These are phyloP conservation scores for Gyrodon lividus DNA, from an alignment of 768 basidiomycete species.

Conservation along the genomic window DNA sequence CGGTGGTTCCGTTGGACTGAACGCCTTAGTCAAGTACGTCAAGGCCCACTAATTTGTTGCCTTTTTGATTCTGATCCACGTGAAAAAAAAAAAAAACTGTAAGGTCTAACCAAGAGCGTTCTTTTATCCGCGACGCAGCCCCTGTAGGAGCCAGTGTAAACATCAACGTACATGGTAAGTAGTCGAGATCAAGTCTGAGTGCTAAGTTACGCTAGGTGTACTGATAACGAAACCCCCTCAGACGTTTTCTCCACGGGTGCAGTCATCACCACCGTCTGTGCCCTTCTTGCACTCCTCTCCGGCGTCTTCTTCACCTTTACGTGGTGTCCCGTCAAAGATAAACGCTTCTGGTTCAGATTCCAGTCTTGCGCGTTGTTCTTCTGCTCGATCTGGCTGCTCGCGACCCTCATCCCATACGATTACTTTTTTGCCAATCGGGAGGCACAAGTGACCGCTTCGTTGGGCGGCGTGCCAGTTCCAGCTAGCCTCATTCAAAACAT, in stretches of 20 bases:
- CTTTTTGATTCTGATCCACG: background rate
- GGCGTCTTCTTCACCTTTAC: conserved; percentile 28
- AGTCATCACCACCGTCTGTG: conserved; percentile 36
- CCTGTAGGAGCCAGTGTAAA: conserved; percentile 8
- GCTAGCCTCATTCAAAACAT: conserved; percentile 34
- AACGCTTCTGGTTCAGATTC: conserved; percentile 20
- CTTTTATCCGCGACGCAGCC: conserved; percentile 5
- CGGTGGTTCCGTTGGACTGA: conserved; percentile 15
- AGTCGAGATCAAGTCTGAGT: background rate
- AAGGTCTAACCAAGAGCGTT: conserved; percentile 15
- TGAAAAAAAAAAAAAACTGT: background rate
- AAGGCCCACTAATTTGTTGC: background rate
- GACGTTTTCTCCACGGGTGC: conserved; percentile 41
- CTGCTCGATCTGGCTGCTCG: conserved; percentile 47
- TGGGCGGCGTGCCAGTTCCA: conserved; percentile 39
- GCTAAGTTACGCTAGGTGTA: no score
- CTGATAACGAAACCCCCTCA: conserved; percentile 12
- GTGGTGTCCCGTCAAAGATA: conserved; percentile 7
- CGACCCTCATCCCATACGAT: conserved; percentile 46
- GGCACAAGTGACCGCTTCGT: conserved; percentile 44
- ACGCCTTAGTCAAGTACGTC: conserved; percentile 22
- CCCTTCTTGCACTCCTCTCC: conserved; percentile 33
- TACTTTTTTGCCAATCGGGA: conserved; percentile 43
- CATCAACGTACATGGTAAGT: conserved; percentile 15
- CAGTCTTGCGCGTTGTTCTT: conserved; percentile 42